A percentile compares a stretch with the other conserved stretches of the same genome.
These are phyloP conservation scores for Podospora pseudocomata DNA, from an alignment of 495 filamentous ascomycete species.

Conservation along the genomic window DNA sequence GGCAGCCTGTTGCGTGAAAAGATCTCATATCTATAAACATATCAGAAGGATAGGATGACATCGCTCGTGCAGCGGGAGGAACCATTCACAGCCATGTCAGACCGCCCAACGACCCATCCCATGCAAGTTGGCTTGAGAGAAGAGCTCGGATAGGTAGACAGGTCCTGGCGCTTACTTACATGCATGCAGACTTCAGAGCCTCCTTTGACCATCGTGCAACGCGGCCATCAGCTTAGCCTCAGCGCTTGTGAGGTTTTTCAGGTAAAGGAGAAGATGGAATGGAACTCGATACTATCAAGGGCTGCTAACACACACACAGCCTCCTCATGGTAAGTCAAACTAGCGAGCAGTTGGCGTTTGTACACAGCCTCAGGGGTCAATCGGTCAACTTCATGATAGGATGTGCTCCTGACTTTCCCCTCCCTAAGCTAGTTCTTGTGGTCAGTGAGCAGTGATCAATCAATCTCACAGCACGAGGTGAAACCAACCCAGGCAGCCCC, in stretches of 20 bases:
- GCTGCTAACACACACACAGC: not conserved
- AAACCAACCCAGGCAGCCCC: not conserved
- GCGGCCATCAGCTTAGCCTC: not conserved
- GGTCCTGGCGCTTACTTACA: not conserved
- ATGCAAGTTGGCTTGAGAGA: not conserved
- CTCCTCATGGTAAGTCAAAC: not conserved
- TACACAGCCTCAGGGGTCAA: not conserved
- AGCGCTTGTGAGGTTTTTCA: not conserved
- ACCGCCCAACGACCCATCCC: not conserved
- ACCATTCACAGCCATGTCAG: not conserved
- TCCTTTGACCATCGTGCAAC: not conserved
- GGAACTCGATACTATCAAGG: not conserved
- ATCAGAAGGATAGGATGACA: not conserved
- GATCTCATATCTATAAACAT: not conserved
- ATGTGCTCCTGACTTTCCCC: not conserved
- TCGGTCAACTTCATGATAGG: not conserved
- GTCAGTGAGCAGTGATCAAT: not conserved
- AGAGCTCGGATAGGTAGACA: not conserved
- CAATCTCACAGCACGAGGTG: not conserved
- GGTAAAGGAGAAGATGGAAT: not conserved
- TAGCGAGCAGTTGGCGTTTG: not conserved
- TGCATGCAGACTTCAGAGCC: not conserved
- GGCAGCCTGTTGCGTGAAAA: not conserved
- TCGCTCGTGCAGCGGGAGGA: not conserved
- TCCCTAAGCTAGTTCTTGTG: not conserved